These are phyloP conservation scores for Cymbopogon citratus DNA, from an alignment of 176 grass and related monocot species.

Conservation along the genomic window DNA sequence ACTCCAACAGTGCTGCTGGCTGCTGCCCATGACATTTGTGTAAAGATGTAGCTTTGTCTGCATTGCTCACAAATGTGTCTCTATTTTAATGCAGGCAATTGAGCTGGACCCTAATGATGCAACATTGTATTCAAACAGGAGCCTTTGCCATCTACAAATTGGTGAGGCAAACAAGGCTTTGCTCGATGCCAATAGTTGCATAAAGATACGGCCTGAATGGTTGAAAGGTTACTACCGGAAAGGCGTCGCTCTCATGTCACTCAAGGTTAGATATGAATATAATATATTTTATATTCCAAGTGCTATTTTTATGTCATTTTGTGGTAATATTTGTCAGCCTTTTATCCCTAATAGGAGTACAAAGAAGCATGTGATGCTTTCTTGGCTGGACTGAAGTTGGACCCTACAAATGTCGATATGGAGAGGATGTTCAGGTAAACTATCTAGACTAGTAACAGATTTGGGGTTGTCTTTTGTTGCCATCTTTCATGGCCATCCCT, in stretches of 20 bases:
- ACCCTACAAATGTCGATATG: not conserved
- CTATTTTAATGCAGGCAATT: constrained; percentile 14
- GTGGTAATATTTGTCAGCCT: not conserved
- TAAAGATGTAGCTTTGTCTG: not conserved
- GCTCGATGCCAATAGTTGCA: not conserved
- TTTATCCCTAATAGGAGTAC: not conserved
- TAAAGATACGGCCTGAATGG: constrained; percentile 1
- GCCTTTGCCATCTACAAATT: constrained; percentile 7
- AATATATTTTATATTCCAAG: not conserved
- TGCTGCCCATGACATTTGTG: too few species aligned
- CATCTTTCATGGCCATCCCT: not conserved
- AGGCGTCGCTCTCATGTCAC: constrained; percentile 9
- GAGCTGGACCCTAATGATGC: not conserved
- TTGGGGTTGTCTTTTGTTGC: not conserved
- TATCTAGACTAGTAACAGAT: not conserved
- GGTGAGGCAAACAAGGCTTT: constrained; percentile 13
- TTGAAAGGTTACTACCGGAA: constrained; percentile 25
- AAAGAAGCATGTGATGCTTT: not conserved
- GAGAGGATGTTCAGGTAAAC: not conserved
- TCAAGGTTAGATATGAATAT: not conserved
- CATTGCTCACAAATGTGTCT: not conserved
- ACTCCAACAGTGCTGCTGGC: too few species aligned
- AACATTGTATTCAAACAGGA: constrained; percentile 30
- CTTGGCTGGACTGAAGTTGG: not conserved
- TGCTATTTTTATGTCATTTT: not conserved